Evolutionary conservation across 2,329 filamentous ascomycete species (phyloP), one percentile per base, ranked within the genome.

Genomic region (Neopestalotiopsis sp.): DNA sequence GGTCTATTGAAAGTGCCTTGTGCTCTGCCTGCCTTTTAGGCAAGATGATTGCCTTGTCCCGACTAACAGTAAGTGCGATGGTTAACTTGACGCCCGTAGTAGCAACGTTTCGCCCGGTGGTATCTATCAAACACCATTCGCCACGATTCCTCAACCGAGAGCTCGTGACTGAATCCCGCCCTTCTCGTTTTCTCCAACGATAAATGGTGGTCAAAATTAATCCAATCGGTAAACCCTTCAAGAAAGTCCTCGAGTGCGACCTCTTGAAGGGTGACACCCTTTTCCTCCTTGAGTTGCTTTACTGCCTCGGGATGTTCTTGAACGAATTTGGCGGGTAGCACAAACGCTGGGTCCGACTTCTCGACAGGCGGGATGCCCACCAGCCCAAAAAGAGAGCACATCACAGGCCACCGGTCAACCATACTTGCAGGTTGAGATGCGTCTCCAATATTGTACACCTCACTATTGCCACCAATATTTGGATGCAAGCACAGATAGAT

Each of bases 371-470:
- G 66, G 17, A 62, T 13, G 2, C 66, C 66, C 17, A 6, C 20
- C 3, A 67, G 57, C 7, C 57, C 66, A 57, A 45, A 67, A 17
- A 61, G 66, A 20, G 66, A n/a, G 38, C 66, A 67, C 12, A 67
- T 9, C 40, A 24, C 40, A 4, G 57, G 66, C 66, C 58, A 67
- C 4, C 66, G 57, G 20, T 67, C 66, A 5, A 57, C 57, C 57
- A 67, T 62, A 57, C 66, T 67, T 12, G 30, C 57, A 28, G 57
- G 57, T 28, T 24, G 13, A 12, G 57, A 6, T 12, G 57, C 57
- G 12, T 59, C 57, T 7, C 57, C 57, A 20, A 59, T 32, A 28
- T 59, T 59, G 57, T 59, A 59, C 4, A 59, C 24, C 6, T 24
- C 34, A 28, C 66, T 62, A 38, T 62, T 67, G 24, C 66, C 66